Percentiles rank a stretch among this genome's conserved stretches.
These are phyloP conservation scores for Fusarium annulatum DNA, from an alignment of 2,329 filamentous ascomycete genomes.

Conservation along the genomic window DNA sequence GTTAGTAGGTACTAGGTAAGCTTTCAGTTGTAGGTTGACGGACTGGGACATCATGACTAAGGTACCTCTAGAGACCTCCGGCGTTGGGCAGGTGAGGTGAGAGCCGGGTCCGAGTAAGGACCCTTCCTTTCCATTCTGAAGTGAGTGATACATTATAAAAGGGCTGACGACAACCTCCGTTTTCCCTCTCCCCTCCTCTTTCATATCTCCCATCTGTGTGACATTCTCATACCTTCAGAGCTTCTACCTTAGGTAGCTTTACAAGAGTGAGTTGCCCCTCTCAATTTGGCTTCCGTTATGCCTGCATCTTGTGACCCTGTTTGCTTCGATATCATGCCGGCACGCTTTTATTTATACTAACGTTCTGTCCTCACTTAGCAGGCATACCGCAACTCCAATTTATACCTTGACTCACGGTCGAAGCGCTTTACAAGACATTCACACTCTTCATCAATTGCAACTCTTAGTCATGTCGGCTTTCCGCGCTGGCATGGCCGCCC, in stretches of 20 bases:
- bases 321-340: constrained; percentile 28
- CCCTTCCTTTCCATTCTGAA: background rate
- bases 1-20: background rate
- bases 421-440: background rate
- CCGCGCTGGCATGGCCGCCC: constrained; percentile 44
- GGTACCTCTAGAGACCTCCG: background rate
- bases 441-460: background rate
- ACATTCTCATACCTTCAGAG: background rate
- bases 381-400: background rate
- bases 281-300: constrained; percentile 3
- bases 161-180: constrained; percentile 4
- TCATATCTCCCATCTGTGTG: background rate
- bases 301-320: background rate
- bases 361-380: background rate
- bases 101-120: constrained; percentile 24
- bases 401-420: background rate
- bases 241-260: background rate
- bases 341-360: constrained; percentile 2
- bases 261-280: constrained; percentile 24
- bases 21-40: constrained; percentile 2
- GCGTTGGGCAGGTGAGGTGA: background rate
- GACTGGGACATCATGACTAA: constrained; percentile 33
- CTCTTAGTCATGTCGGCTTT: constrained; percentile 46
- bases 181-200: background rate
- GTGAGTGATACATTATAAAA: constrained; percentile 31